Evolutionary conservation across 177 flowering plant species (phyloP).

Genomic region (Vitis hybrid): DNA sequence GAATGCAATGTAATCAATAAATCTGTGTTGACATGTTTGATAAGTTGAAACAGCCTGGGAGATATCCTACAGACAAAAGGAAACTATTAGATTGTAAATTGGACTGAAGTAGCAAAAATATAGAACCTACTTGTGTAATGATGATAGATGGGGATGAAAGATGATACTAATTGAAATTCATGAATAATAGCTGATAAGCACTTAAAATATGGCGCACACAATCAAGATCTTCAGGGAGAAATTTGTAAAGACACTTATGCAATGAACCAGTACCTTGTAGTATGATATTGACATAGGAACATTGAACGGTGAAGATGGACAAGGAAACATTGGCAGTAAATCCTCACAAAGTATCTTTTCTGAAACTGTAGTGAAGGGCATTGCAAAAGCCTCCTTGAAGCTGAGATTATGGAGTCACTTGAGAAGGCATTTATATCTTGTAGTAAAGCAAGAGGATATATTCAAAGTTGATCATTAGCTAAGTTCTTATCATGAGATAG

Average conservation of each 20-base stretch:
- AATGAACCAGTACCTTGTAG: constrained; percentile 57
- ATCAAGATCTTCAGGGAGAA: neutral
- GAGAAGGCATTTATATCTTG: constrained; percentile 1
- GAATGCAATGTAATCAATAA: constrained; percentile 70
- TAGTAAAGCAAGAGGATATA: neutral
- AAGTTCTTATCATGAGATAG: too few relatives aligned
- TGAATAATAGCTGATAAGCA: neutral
- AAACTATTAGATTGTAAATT: constrained; percentile 6
- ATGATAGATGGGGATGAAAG: neutral
- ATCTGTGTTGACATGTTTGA: constrained; percentile 28
- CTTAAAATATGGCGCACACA: constrained; percentile 5
- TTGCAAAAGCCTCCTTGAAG: constrained; percentile 77
- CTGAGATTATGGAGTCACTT: constrained; percentile 42
- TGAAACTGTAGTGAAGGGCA: constrained; percentile 82
- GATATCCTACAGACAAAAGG: constrained; percentile 37
- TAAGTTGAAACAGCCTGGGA: constrained; percentile 24
- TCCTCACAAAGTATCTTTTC: constrained; percentile 61
- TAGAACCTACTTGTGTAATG: neutral
- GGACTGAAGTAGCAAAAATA: neutral
- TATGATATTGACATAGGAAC: constrained; percentile 72
- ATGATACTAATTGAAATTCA: neutral
- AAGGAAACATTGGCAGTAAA: constrained; percentile 65
- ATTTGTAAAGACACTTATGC: neutral
- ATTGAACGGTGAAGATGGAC: constrained; percentile 34
- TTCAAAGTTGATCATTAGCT: neutral